These are phyloP conservation scores for Musa acuminata DNA, from an alignment of 176 grass and related monocot genomes.

Conservation along the genomic window DNA sequence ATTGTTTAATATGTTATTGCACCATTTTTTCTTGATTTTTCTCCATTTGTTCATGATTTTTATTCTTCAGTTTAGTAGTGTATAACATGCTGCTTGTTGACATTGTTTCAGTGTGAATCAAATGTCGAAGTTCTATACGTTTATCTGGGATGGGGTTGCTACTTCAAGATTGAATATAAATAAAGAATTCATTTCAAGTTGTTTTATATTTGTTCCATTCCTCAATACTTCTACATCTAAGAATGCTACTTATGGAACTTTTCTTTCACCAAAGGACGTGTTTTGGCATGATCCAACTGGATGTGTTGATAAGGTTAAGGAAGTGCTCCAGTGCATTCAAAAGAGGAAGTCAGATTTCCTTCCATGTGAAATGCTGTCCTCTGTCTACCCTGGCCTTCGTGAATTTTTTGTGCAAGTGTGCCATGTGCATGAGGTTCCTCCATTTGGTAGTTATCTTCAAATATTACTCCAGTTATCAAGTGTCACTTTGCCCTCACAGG, in stretches of 20 bases:
- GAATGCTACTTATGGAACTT: conserved; percentile 37
- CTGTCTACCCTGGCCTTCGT: conserved; percentile 59
- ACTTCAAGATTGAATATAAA: conserved; percentile 57
- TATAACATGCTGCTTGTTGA: conserved; percentile 14
- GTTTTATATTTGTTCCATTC: conserved; percentile 70
- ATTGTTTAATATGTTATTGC: too few relatives aligned
- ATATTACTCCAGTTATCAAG: conserved; percentile 60
- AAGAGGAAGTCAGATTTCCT: conserved; percentile 18
- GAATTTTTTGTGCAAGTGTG: conserved; percentile 71
- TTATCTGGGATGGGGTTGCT: conserved; percentile 49
- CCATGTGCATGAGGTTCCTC: conserved; percentile 55
- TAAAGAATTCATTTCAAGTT: conserved; percentile 44
- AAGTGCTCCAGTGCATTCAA: conserved; percentile 22
- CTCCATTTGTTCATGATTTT: too few relatives aligned
- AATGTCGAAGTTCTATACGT: conserved; percentile 81
- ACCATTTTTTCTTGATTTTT: too few relatives aligned
- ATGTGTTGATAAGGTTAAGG: conserved; percentile 56
- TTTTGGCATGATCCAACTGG: conserved; percentile 90
- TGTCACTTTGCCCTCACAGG: conserved; percentile 50
- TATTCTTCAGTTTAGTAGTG: too few relatives aligned
- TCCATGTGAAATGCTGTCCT: conserved; percentile 50
- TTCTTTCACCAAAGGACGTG: conserved; percentile 52
- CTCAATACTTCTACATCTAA: conserved; percentile 20
- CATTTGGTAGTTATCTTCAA: conserved; percentile 49
- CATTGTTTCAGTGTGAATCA: conserved; percentile 60